These are phyloP conservation scores for Helicosporidium sp. DNA, from an alignment of 139 green algal species.

Conservation along the genomic window DNA sequence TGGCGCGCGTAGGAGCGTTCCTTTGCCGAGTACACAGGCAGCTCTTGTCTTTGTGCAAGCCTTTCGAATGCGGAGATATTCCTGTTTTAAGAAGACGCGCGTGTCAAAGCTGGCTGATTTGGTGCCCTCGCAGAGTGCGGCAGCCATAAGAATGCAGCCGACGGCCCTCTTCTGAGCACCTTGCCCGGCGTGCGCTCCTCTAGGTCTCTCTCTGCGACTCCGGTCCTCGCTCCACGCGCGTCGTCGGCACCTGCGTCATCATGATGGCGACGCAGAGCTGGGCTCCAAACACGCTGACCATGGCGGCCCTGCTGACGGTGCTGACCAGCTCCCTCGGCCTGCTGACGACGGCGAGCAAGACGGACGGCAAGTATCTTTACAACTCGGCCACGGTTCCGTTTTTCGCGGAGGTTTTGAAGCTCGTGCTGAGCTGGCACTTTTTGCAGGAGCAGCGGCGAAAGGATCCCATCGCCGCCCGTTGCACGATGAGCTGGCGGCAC, in stretches of 20 bases:
- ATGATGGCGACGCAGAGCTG: neutral
- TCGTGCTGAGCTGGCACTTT: conserved; percentile 17
- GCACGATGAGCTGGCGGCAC: conserved; percentile 10
- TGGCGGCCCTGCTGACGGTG: conserved; percentile 21
- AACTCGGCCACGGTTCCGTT: conserved; percentile 39
- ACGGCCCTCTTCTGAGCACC: too few relatives aligned
- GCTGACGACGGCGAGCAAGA: conserved; percentile 25
- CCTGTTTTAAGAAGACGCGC: too few relatives aligned
- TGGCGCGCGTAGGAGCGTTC: too few relatives aligned
- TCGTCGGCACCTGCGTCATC: neutral
- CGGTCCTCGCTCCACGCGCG: neutral
- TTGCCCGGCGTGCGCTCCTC: too few relatives aligned
- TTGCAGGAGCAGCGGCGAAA: conserved; percentile 9
- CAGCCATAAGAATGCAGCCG: too few relatives aligned
- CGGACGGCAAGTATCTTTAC: conserved; percentile 25
- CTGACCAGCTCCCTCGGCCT: conserved; percentile 27
- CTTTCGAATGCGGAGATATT: too few relatives aligned
- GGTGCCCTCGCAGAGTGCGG: too few relatives aligned
- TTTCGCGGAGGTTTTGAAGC: conserved; percentile 32
- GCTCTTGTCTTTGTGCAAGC: too few relatives aligned
- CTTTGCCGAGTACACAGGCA: too few relatives aligned
- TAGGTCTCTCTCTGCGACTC: neutral
- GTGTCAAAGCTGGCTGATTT: too few relatives aligned
- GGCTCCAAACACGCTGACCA: conserved; percentile 13
- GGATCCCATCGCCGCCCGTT: conserved; percentile 4